Base-by-base conservation (phyloP, 768 basidiomycete genomes). In the Hygrocybe punicea region DNA sequence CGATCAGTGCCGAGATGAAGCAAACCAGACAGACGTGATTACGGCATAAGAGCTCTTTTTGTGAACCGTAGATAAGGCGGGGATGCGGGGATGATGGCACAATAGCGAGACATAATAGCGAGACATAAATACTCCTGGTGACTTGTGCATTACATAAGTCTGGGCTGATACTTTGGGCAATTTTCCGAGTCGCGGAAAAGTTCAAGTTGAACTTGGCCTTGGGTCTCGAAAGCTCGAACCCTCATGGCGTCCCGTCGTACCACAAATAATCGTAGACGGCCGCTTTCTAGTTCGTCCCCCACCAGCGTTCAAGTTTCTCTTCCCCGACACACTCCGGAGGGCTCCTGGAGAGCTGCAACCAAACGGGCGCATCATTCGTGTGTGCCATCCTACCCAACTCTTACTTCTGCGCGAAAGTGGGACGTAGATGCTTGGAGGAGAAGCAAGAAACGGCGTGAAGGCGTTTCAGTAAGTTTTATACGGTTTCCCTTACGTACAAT, bases 361-460 rank as follows among this genome's bases (percentile, higher is more conserved):
- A 86, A 86, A 65, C 76, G 84, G 58, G 69, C 78, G 10, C 75
- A 77, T 53, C 73, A 72, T 53, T 70, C 70, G 51, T 65, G 67
- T 47, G 65, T 69, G 56, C 71, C 76, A 33, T 69, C 45, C 62
- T 70, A 61, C 67, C 71, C 58, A 67, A 76, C 62, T 56, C 55
- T 64, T 40, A 66, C 69, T 33, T 68, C 74, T 8, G 61, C 76
- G 6, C 76, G 76, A 55, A 81, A 74, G 67, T 80, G 78, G 77
- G 81, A 80, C 63, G 69, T 80, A 25, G 83, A 84, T 59, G 64
- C 70, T 24, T 82, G 80, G 78, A 71, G 80, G 58, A 76, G 76
- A 54, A 78, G 80, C 24, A 87, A 87, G 65, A 72, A 81, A 53
- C 76, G 77, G 33, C 81, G 83, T 21, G 68, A 78, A 53, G 78